Evolutionary conservation across 371 early-diverging fungal genomes (phyloP).

Genomic region (Rhizomucor pusillus): DNA sequence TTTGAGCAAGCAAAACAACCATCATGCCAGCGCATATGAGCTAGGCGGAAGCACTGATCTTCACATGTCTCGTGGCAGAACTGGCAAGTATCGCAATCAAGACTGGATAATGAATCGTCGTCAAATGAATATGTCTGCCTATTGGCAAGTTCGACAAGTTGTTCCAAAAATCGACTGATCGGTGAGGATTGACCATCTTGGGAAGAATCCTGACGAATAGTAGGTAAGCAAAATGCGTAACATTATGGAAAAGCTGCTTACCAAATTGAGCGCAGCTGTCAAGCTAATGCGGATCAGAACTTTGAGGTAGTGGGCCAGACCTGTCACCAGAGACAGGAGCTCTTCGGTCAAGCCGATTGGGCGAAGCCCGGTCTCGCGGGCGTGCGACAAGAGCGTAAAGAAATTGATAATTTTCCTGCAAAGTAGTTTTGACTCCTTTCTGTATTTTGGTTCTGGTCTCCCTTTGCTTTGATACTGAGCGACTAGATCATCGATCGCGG

Average conservation of each 20-base stretch:
- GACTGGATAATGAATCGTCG: not conserved
- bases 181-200: conserved; percentile 14
- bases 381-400: conserved; percentile 85
- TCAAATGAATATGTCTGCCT: conserved; percentile 21
- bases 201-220: not conserved
- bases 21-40: conserved; percentile 73
- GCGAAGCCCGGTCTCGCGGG: conserved; percentile 64
- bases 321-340: conserved; percentile 86
- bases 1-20: conserved; percentile 74
- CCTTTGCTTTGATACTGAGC: conserved; percentile 24
- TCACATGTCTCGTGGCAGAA: conserved; percentile 74
- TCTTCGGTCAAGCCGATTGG: conserved; percentile 84
- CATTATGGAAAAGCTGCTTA: conserved; percentile 18
- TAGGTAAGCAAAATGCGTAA: not conserved
- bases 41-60: conserved; percentile 76
- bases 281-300: conserved; percentile 87
- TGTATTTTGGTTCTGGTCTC: conserved; percentile 62
- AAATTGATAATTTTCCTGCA: conserved; percentile 91
- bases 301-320: conserved; percentile 91
- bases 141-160: conserved; percentile 62
- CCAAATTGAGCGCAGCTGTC: conserved; percentile 83
- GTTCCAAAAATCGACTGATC: conserved; percentile 59
- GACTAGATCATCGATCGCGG: conserved; percentile 77
- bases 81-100: conserved; percentile 69
- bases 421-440: conserved; percentile 87